Percentiles rank a stretch among this genome's conserved stretches.
Evolutionary conservation across 176 grass and related monocot species (phyloP).

Genomic region (Phoenix roebelenii): DNA sequence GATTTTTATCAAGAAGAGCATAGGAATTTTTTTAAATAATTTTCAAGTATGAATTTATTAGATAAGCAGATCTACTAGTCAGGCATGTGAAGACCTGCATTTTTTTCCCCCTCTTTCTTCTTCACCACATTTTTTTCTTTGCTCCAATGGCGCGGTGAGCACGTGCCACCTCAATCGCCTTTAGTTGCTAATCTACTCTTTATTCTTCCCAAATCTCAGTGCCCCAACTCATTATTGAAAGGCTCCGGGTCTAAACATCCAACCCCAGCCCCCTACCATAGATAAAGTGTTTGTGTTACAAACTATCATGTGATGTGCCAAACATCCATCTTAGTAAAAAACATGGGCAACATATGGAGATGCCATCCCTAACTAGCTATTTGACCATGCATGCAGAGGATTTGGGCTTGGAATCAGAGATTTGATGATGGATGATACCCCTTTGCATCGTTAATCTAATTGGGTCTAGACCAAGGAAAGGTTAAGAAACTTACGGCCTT

Average conservation of each 20-base stretch:
- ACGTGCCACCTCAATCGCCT: constrained; percentile 4
- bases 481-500: too few species aligned
- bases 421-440: too few species aligned
- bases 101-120: neutral
- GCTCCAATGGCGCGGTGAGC: constrained; percentile 1
- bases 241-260: constrained; percentile 4
- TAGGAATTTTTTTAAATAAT: too few species aligned
- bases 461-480: too few species aligned
- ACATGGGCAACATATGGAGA: neutral
- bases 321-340: neutral
- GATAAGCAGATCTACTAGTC: constrained; percentile 12
- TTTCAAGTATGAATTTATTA: too few species aligned
- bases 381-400: too few species aligned
- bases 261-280: neutral
- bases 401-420: too few species aligned
- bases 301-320: neutral
- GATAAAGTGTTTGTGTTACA: neutral
- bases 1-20: too few species aligned
- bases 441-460: too few species aligned
- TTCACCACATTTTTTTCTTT: constrained; percentile 1
- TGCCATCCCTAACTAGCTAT: neutral
- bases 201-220: constrained; percentile 5
- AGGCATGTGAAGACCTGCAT: constrained; percentile 21
- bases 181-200: neutral
- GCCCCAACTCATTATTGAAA: neutral